phyloP scores from a whole-genome alignment of 108 stramenopile species.

The Poteriospumella lacustris region DNA sequence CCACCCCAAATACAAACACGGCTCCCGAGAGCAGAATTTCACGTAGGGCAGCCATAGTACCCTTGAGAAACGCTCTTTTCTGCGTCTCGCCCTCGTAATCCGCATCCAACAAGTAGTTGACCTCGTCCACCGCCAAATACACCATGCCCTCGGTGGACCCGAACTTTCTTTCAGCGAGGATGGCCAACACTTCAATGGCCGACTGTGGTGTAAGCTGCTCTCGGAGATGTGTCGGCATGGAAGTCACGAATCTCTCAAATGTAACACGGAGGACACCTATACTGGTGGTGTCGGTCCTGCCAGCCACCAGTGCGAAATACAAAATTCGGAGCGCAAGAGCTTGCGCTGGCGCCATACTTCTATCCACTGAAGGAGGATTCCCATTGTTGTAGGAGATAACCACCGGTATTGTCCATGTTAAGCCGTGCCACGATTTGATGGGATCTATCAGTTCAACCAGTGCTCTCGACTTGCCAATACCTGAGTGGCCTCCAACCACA shows the following conservation, averaged over 20 bases:
- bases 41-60: not conserved
- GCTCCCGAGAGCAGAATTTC: not conserved
- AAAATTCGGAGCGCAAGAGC: not conserved
- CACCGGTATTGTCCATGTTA: not conserved
- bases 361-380: not conserved
- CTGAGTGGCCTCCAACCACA: not conserved
- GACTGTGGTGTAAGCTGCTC: not conserved
- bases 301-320: constrained; percentile 1
- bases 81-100: not conserved
- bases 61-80: not conserved
- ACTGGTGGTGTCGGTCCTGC: not conserved
- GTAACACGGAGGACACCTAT: not conserved
- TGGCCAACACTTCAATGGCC: not conserved
- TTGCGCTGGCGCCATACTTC: not conserved
- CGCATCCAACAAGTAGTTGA: not conserved
- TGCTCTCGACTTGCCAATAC: constrained; percentile 1
- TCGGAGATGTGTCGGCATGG: not conserved
- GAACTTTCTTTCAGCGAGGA: not conserved
- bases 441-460: not conserved
- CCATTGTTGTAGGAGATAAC: constrained; percentile 21
- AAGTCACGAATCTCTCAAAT: not conserved
- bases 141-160: not conserved
- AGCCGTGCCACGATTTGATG: not conserved
- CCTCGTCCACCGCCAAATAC: not conserved
- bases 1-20: not conserved